A percentile compares a stretch with the other conserved stretches of the same genome.
These are phyloP conservation scores for Diddensiella transvaalensis DNA, from an alignment of 805 yeast genomes.

Conservation along the genomic window DNA sequence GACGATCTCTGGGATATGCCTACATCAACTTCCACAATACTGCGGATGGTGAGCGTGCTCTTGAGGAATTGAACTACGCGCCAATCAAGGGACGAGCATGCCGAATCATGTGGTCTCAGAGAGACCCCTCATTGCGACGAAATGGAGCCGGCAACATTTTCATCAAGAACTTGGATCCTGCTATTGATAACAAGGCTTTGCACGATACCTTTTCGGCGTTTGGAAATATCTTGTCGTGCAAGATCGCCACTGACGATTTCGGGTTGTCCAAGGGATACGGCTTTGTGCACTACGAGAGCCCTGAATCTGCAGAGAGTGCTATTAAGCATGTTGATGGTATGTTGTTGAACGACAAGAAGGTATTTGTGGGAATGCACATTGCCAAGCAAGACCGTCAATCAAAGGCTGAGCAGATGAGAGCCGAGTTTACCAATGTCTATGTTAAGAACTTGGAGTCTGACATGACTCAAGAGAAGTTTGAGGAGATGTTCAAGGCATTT, in stretches of 20 bases:
- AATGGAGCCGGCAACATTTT: conserved; percentile 94
- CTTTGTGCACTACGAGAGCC: conserved; percentile 92
- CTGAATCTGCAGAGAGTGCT: conserved; percentile 90
- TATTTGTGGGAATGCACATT: conserved; percentile 91
- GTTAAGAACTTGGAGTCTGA: conserved; percentile 83
- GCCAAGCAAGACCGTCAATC: conserved; percentile 92
- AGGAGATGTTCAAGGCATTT: conserved; percentile 62
- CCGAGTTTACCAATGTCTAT: conserved; percentile 93
- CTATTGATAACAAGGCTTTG: conserved; percentile 96
- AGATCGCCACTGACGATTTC: conserved; percentile 90
- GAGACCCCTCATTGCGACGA: conserved; percentile 94
- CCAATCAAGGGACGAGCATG: conserved; percentile 93
- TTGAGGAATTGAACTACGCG: conserved; percentile 92
- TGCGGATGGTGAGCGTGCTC: conserved; percentile 89
- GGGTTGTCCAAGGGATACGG: conserved; percentile 96
- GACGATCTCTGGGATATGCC: conserved; percentile 96
- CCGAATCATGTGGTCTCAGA: conserved; percentile 99
- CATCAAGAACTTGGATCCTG: conserved; percentile 98
- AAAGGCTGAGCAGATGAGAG: conserved; percentile 83
- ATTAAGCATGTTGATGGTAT: conserved; percentile 97
- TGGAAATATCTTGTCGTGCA: conserved; percentile 93
- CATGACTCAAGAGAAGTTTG: conserved; percentile 51
- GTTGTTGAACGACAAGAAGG: conserved; percentile 94
- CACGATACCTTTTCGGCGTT: conserved; percentile 97
- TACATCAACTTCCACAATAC: conserved; percentile 91